A percentile compares a stretch with the other conserved stretches of the same genome.
Evolutionary conservation across 441 rosid genomes (phyloP).

Genomic region (Pelargonium myrrhifolium): DNA sequence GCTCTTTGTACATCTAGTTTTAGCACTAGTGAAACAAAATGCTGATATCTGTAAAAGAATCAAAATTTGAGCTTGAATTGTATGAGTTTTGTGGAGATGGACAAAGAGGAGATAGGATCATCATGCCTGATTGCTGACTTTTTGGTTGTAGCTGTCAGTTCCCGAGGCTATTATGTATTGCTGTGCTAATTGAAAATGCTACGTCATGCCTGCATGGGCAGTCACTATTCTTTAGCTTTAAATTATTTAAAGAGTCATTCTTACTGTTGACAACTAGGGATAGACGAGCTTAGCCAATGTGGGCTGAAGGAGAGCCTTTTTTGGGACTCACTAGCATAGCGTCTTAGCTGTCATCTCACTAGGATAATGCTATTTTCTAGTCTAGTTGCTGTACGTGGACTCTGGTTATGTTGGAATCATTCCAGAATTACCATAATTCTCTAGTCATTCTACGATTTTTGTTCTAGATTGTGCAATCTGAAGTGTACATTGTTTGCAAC

Average conservation of each 20-base stretch:
- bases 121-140: neutral
- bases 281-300: neutral
- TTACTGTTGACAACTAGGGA: neutral
- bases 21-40: neutral
- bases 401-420: neutral
- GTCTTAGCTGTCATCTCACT: too few relatives aligned
- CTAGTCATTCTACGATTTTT: neutral
- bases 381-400: neutral
- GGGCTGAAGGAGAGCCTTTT: neutral
- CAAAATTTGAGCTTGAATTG: neutral
- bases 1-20: neutral
- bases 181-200: neutral
- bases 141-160: neutral
- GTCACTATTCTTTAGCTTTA: neutral
- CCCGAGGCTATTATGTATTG: neutral
- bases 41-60: too few relatives aligned
- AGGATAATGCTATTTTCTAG: neutral
- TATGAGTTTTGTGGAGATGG: neutral
- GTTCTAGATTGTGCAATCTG: neutral
- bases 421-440: neutral
- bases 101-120: neutral
- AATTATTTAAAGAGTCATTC: neutral
- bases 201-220: neutral
- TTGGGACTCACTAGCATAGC: neutral
- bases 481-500: too few relatives aligned